phyloP scores from a whole-genome alignment of 2,329 filamentous ascomycete species.

The Capronia epimyces region DNA sequence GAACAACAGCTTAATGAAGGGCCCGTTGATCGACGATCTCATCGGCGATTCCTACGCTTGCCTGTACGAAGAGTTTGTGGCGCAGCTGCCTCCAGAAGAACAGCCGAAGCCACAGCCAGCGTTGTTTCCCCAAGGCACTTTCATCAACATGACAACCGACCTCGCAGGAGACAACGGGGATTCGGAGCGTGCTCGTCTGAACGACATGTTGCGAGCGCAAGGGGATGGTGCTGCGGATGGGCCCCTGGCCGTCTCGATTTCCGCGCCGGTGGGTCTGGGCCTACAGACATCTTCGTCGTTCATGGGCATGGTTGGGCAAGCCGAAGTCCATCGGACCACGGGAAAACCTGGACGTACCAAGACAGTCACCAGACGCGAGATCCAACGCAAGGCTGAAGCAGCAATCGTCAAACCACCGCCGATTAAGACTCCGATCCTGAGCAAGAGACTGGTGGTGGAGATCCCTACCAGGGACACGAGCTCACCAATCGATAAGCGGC shows the following conservation, averaged over 20 bases:
- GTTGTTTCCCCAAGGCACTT: slow-evolving; percentile 22
- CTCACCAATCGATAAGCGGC: slow-evolving; percentile 48
- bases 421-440: slow-evolving; percentile 32
- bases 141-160: slow-evolving; percentile 34
- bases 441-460: slow-evolving; percentile 24
- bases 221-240: slow-evolving; percentile 24
- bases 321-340: slow-evolving; percentile 12
- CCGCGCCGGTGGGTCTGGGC: slow-evolving; percentile 25
- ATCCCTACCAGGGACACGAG: slow-evolving; percentile 26
- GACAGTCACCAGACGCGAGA: slow-evolving; percentile 55
- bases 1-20: slow-evolving; percentile 83
- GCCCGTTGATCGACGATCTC: slow-evolving; percentile 81
- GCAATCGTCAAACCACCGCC: slow-evolving; percentile 43
- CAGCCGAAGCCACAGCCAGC: slow-evolving; percentile 14
- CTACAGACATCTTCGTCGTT: slow-evolving; percentile 18
- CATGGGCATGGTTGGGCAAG: slow-evolving; percentile 6
- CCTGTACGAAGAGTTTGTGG: slow-evolving; percentile 64
- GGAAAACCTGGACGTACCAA: slow-evolving; percentile 43
- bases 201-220: slow-evolving; percentile 41
- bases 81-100: slow-evolving; percentile 29
- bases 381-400: slow-evolving; percentile 55
- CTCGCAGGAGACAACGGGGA: slow-evolving; percentile 40
- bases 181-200: slow-evolving; percentile 45
- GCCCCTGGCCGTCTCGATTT: slow-evolving; percentile 17
- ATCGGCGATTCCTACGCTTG: slow-evolving; percentile 82